Conservation (phyloP, 176 grass and related monocot genomes). For the Oryza meyeriana region DNA sequence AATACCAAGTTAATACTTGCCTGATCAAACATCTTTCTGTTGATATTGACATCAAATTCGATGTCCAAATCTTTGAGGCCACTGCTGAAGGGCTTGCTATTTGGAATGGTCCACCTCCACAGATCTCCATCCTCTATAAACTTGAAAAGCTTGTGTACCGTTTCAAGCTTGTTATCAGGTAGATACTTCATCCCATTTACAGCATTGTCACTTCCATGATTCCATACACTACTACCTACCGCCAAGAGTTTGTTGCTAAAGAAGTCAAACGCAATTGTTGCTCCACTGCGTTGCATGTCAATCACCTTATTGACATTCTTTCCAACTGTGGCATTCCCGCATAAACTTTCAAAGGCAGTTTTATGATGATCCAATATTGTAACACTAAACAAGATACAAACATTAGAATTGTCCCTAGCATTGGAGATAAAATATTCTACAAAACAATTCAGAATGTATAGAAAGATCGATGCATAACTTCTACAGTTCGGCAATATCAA, state of each 20-base stretch:
- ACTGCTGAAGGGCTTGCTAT: constrained; percentile 88
- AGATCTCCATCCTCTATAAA: constrained; percentile 92
- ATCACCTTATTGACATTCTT: constrained; percentile 85
- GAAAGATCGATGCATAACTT: neutral
- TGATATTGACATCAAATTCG: constrained; percentile 74
- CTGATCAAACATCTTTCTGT: constrained; percentile 72
- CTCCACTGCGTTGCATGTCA: constrained; percentile 88
- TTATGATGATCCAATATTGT: constrained; percentile 95
- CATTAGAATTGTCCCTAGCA: neutral
- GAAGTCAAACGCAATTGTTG: constrained; percentile 94
- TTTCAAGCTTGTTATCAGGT: constrained; percentile 57
- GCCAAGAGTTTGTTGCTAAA: constrained; percentile 61
- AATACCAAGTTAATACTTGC: constrained; percentile 34
- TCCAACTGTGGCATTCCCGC: constrained; percentile 37
- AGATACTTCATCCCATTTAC: constrained; percentile 37
- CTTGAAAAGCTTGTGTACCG: constrained; percentile 67
- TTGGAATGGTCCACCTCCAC: constrained; percentile 70
- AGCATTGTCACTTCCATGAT: constrained; percentile 24
- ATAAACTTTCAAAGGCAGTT: constrained; percentile 75
- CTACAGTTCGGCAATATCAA: neutral
- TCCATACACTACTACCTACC: constrained; percentile 21
- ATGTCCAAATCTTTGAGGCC: constrained; percentile 82
- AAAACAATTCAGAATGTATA: neutral
- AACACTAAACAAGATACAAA: constrained; percentile 51
- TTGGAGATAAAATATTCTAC: neutral